These are phyloP conservation scores for Botryococcus braunii DNA, from an alignment of 163 green algal genomes.

Conservation along the genomic window DNA sequence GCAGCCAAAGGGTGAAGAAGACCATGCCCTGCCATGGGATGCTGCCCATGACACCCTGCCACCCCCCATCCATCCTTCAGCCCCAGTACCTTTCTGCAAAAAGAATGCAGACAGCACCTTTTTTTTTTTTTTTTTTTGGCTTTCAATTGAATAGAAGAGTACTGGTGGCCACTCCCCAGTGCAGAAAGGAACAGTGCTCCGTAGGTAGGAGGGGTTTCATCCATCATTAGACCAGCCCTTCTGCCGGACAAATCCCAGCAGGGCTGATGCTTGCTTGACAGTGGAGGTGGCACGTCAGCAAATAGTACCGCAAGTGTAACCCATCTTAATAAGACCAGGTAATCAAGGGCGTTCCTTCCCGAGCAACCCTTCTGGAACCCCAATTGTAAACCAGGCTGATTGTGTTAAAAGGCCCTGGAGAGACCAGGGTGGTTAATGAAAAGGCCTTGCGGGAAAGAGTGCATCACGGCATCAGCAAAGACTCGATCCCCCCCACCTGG, in stretches of 20 bases:
- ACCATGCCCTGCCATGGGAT: slow-evolving; percentile 46
- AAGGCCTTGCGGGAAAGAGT: neutral
- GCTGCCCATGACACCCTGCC: slow-evolving; percentile 50
- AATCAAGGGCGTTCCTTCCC: too few species aligned
- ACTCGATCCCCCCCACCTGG: neutral
- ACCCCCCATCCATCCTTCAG: too few species aligned
- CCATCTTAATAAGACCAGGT: too few species aligned
- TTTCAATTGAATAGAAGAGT: neutral
- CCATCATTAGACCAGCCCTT: too few species aligned
- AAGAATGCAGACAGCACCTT: neutral
- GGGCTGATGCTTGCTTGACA: too few species aligned
- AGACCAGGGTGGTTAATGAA: too few species aligned
- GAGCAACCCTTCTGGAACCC: too few species aligned
- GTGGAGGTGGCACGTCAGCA: too few species aligned
- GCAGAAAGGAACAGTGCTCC: neutral
- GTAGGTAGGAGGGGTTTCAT: neutral
- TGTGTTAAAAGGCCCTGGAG: too few species aligned
- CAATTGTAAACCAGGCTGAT: too few species aligned
- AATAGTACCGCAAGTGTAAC: too few species aligned
- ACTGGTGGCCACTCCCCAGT: neutral
- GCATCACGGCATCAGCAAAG: neutral
- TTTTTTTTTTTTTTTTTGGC: neutral
- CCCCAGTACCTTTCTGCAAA: neutral
- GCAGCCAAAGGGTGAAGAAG: slow-evolving; percentile 58
- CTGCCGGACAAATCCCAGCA: too few species aligned